Base-by-base conservation (phyloP, 768 basidiomycete species). In the Lactarius tabidus region DNA sequence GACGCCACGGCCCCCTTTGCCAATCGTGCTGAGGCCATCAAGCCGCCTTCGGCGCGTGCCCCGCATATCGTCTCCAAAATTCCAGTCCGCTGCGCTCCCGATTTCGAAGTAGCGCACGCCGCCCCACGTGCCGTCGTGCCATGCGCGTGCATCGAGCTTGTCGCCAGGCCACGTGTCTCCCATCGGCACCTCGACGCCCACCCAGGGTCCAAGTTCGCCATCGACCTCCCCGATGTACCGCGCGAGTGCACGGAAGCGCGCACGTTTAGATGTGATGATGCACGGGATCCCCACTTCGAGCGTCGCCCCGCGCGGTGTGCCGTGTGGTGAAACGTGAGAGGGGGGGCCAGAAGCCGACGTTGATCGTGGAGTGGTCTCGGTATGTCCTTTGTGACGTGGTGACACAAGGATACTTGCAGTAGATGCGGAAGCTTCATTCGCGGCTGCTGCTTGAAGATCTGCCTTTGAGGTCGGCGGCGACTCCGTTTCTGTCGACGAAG, bases 271-370 rank as follows among this genome's bases (percentile, higher is more conserved):
- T 3, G 90, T 84, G 67, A 95, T 89, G 73, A 95, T 93, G 77
- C 93, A 95, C 0, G 93, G 91, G 38, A 95, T 95, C 10, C 93
- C 93, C 31, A 94, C 86, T 39, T 91, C 88, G 39, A 95, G 83
- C 14, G 86, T 90, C 3, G 87, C 85, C 1, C 93, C 92, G 23
- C 78, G 78, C 14, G 85, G 84, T 6, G 72, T 41, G 3, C 45
- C 64, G 17, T 33, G n/a, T 26, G 66, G 29, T 18, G 67, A 63
- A 18, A 66, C 38, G 28, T 63, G 31, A 38, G 52, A 55, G 9
- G 66, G 35, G 8, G 68, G 36, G 43, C 70, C 71, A 33, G 62
- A 51, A 35, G 18, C 35, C 14, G 71, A 58, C 5, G 60, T 60
- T 18, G 66, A 43, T 28, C 62, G 62, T 17, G 70, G 72, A 66